Evolutionary conservation across 768 basidiomycete genomes (phyloP), one percentile per base, ranked within the genome.

Genomic region (Tremella fuciformis): DNA sequence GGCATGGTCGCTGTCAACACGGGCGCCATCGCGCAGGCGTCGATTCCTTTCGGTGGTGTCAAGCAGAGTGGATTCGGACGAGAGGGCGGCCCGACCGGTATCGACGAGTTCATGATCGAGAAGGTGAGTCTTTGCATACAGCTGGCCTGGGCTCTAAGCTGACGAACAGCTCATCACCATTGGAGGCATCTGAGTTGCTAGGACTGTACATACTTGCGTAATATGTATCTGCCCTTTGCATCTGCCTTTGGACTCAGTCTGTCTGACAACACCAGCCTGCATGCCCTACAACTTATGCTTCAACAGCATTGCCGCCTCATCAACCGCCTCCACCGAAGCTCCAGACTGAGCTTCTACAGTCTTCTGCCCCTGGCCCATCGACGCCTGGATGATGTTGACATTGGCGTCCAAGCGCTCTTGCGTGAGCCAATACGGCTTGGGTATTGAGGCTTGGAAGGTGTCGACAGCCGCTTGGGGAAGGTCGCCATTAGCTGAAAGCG

Each of bases 1-100:
- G 67, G 67, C 34, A 63, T 69, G 64, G 62, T 66, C 25, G 64
- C 55, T 44, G 59, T 69, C 52, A 68, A 68, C 62, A 65, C 64
- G 9, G 67, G 67, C 40, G 40, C 63, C 18, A 55, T 68, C 53
- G 59, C 64, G 15, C 67, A 69, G 46, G 40, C 64, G 8, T 63
- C 48, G 50, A 63, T 69, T 21, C 67, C 67, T n/a, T 69, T 69
- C 50, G 67, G 67, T 16, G 67, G 67, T 22, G 64, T 69, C 52
- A 69, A 69, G 60, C 60, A 66, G 51, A 38, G 24, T 19, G 67
- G 67, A 11, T 69, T 69, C 49, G 67, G 67, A 11, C 50, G 67
- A 24, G 67, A 68, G 41, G 67, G 67, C 15, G 58, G 58, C 24
- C 64, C 57, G 42, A 38, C 50, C 18, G 67, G 67, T 39, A 47